Base-by-base conservation (phyloP, 768 basidiomycete species). In the Sporobolomyces phaffii region DNA sequence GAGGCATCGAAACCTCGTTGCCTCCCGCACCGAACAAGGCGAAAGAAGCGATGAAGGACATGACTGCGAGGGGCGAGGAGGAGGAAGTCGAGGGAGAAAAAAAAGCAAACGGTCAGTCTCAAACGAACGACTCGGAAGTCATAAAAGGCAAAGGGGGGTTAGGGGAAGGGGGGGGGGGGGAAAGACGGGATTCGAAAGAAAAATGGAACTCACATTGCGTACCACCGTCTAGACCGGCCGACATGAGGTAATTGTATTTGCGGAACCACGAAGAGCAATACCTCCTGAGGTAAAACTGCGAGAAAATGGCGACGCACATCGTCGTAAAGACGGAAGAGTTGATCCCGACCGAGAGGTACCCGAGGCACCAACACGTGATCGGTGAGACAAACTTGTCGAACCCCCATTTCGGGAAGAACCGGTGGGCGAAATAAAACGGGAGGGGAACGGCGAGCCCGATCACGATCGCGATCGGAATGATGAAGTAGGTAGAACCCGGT, bases 261-360 rank as follows among this genome's bases (percentile, higher is more conserved):
- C 82, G 81, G 77, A 85, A 87, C 86, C 86, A 87, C 28, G 81
- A 81, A 2, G 86, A 85, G 64, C 85, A 79, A 62, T 82, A 81
- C 51, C 77, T 80, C 47, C 82, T 76, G 43, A 82, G 62, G 77
- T 77, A 82, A 78, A 80, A 82, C 62, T 87, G 86, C 2, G 85
- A 85, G 41, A 81, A 65, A 64, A 87, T 73, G 31, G 82, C 85
- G 22, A 85, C 75, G 54, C 82, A 74, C 54, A 84, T 81, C 62
- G 78, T 78, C 7, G 82, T 81, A 2, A 79, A 78, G 50, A 83
- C 79, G 17, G 80, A 82, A 13, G 81, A 81, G 78, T 85, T 85
- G 75, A 85, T 83, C n/a, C 84, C 84, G 60, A 82, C 83, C 14
- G 79, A 79, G 77, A 83, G 80, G 78, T 80, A 81, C 60, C 82